A percentile compares a stretch with the other conserved stretches of the same genome.
These are phyloP conservation scores for Porphyrellus sp. DNA, from an alignment of 1,284 basidiomycete genomes.

Conservation along the genomic window DNA sequence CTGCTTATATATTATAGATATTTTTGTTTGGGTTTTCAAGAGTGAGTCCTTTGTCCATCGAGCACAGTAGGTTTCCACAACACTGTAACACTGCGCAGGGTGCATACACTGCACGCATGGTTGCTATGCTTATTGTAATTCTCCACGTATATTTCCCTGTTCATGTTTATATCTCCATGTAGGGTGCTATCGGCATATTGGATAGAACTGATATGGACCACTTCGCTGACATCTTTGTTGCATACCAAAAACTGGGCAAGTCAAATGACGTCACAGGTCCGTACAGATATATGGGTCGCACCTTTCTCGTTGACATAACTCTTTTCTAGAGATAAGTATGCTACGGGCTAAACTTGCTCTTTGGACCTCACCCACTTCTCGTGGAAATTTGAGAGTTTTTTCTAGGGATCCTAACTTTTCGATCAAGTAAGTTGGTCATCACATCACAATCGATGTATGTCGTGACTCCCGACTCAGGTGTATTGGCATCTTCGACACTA, in stretches of 20 bases:
- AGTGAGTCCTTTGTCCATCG: constrained; percentile 39
- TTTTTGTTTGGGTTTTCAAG: constrained; percentile 74
- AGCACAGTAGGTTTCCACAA: not conserved
- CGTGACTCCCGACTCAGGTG: constrained; percentile 43
- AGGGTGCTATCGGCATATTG: constrained; percentile 65
- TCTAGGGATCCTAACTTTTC: constrained; percentile 49
- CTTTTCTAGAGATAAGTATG: constrained; percentile 40
- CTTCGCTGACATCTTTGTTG: constrained; percentile 59
- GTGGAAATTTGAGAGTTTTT: constrained; percentile 50
- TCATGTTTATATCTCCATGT: not conserved
- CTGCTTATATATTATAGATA: constrained; percentile 39
- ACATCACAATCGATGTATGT: not conserved
- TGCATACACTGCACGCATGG: constrained; percentile 70
- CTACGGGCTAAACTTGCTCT: constrained; percentile 46
- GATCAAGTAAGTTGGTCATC: constrained; percentile 49
- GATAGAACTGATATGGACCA: constrained; percentile 66
- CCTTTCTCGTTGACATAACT: not conserved
- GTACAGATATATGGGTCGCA: constrained; percentile 5
- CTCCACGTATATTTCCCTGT: not conserved
- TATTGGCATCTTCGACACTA: constrained; percentile 71
- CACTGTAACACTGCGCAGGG: constrained; percentile 38
- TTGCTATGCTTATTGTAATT: constrained; percentile 61
- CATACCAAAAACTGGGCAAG: constrained; percentile 60
- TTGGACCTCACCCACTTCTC: constrained; percentile 50
- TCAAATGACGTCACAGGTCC: constrained; percentile 46